Evolutionary conservation across 2,329 filamentous ascomycete species (phyloP), one percentile per base, ranked within the genome.

Genomic region (Aspergillus hortae): DNA sequence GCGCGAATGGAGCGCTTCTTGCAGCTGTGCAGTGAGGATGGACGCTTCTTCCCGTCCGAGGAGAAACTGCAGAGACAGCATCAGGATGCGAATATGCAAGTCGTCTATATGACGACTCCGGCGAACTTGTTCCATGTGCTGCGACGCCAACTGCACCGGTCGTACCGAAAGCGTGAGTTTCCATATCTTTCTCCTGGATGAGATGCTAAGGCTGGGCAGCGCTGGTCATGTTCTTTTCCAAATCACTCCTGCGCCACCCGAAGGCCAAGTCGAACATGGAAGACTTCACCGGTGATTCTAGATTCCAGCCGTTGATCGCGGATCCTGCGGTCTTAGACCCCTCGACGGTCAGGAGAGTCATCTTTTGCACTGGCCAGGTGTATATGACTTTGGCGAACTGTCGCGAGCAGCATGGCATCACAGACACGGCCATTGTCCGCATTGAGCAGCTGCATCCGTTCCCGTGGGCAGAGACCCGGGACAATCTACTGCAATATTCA

Each of bases 81-180:
- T 23, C 46, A 48, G 17, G 17, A 48, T 41, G 38, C 35, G 10
- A 48, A 48, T 32, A 48, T 48, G 10, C 46, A 48, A 27, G 38
- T 49, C 2, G 47, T 49, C 11, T 49, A 25, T 27, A 49, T 49
- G 47, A 49, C 47, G 17, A 44, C 25, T 2, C 47, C 36, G 6
- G 47, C 47, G 33, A 49, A 49, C 33, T 43, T 43, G 27, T 44
- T 35, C 47, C 47, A 49, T 27, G 30, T 44, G n/a, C 38, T 43
- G 23, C 47, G 47, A 6, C 47, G 47, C 15, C 40, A 44, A 35
- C 19, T 49, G 23, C 46, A 43, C 33, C 38, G 46, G 6, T 23
- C 41, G 5, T 43, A 30, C 23, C 36, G 46, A 33, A 43, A 48
- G 27, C 46, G 46, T 48, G 38, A 15, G 27, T 48, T 7, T 17